Evolutionary conservation across 768 basidiomycete species (phyloP), one percentile per base, ranked within the genome.

Genomic region (Suillus sp.): DNA sequence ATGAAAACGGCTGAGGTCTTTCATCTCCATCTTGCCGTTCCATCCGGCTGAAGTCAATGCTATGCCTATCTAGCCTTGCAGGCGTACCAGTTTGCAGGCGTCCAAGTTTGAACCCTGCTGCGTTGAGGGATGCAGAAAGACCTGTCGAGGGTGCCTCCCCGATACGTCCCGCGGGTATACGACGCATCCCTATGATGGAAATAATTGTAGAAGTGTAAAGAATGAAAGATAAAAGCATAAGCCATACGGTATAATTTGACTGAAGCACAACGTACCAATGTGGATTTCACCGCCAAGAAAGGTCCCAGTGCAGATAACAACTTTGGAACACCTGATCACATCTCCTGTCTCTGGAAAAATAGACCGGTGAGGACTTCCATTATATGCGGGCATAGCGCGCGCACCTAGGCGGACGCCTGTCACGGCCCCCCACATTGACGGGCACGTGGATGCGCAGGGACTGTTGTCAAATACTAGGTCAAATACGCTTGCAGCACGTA

Each of bases 231-330:
- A 13, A 45, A 51, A 14, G 43, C 42, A 63, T 22, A 14, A 27
- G 35, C 13, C 13, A 64, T 18, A 37, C 14, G 59, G 43, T 27
- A 34, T 47, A 51, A 62, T 11, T 47, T 58, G 34, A 5, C 16
- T 53, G 32, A 11, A 47, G 22, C 45, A 11, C 8, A 30, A 58
- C 73, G 32, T 68, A 87, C 93, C 94, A 53, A 96, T 91, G 69
- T 96, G 94, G 51, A 95, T 93, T 77, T 96, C 92, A 13, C 92
- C 95, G 2, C 90, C 90, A 30, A 96, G 82, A 72, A 96, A 96
- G 0, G 95, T 96, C 9, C 95, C 95, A 0, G 94, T 96, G 68
- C 93, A 94, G 16, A 96, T 83, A 34, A 96, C 90, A 13, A 95
- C 91, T 67, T 89, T 87, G 4, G 89, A 86, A 69, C 93, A 96